phyloP scores from a whole-genome alignment of 805 yeast genomes.

The Ogataea corticis region DNA sequence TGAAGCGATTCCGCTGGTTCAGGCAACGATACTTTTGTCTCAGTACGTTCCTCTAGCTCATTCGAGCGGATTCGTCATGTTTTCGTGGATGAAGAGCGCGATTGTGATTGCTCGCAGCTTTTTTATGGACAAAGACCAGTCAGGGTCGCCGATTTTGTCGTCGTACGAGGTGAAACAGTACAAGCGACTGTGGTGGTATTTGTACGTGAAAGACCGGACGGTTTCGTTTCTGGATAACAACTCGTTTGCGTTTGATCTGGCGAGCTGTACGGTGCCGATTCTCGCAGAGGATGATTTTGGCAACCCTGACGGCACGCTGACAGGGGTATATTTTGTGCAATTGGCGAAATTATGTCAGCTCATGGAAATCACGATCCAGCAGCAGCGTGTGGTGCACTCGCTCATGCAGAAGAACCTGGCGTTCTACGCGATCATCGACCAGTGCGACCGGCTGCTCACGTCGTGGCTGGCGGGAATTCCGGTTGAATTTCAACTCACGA shows the following conservation, averaged over 20 bases:
- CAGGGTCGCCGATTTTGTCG: not conserved
- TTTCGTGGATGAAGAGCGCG: constrained; percentile 70
- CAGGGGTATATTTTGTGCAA: not conserved
- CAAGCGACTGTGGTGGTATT: constrained; percentile 70
- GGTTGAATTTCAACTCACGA: constrained; percentile 43
- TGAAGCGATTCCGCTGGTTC: constrained; percentile 58
- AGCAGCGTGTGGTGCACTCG: not conserved
- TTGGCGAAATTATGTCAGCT: not conserved
- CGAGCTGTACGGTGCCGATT: constrained; percentile 78
- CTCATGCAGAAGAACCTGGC: not conserved
- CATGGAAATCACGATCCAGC: not conserved
- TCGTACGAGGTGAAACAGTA: constrained; percentile 39
- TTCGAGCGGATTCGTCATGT: constrained; percentile 32
- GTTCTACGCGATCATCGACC: not conserved
- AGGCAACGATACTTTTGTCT: constrained; percentile 41
- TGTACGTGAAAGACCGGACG: constrained; percentile 63
- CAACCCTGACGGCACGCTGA: no score
- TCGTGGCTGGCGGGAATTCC: not conserved
- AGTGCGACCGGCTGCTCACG: not conserved
- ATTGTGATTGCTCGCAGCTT: constrained; percentile 47
- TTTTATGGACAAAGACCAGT: constrained; percentile 50
- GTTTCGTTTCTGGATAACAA: constrained; percentile 62
- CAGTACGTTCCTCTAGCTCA: constrained; percentile 43
- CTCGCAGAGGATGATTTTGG: constrained; percentile 42
- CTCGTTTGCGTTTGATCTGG: constrained; percentile 62